Base-by-base conservation (phyloP, 768 basidiomycete species). In the Solioccasus polychromus region DNA sequence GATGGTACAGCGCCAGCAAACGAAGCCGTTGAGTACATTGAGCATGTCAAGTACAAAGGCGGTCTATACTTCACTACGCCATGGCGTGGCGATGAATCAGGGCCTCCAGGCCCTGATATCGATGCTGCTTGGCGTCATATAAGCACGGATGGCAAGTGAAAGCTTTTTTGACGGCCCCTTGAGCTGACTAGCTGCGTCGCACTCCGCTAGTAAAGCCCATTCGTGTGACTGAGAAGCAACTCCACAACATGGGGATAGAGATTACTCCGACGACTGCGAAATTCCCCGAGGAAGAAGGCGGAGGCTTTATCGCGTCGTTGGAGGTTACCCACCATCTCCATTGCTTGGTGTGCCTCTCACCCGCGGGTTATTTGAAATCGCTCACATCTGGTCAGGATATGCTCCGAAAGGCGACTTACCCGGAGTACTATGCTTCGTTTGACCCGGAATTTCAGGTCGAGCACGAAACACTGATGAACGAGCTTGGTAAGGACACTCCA, bases 91-190 rank as follows among this genome's bases (percentile, higher is more conserved):
- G 18, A 39, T 9, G 40, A 47, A 15, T 38, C 44, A 8, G 42
- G 37, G 19, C 20, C 18, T 19, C 52, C 52, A 4, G 17, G 35
- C n/a, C 23, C 44, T 14, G 48, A 50, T 18, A 39, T 53, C 14
- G 52, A 47, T 31, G 42, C 26, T 11, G 49, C 52, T 25, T 47
- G 52, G 49, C 22, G 35, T 24, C 34, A 42, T 20, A 39, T 50
- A 15, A 23, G 37, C 10, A 37, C 44, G 11, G 22, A 51, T 17
- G 34, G 49, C 51, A 23, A 26, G 35, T 12, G 24, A 1, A 14
- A 3, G 5, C 28, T 9, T 17, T 12, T 14, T 1, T 23, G 8
- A 29, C 15, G 17, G 4, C 20, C 11, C 18, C n/a, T 18, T 8
- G 9, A n/a, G 30, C 23, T 20, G 10, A 22, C 12, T 19, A 17